These are phyloP conservation scores for Magnaporthales sp. DNA, from an alignment of 2,329 filamentous ascomycete genomes.

Conservation along the genomic window DNA sequence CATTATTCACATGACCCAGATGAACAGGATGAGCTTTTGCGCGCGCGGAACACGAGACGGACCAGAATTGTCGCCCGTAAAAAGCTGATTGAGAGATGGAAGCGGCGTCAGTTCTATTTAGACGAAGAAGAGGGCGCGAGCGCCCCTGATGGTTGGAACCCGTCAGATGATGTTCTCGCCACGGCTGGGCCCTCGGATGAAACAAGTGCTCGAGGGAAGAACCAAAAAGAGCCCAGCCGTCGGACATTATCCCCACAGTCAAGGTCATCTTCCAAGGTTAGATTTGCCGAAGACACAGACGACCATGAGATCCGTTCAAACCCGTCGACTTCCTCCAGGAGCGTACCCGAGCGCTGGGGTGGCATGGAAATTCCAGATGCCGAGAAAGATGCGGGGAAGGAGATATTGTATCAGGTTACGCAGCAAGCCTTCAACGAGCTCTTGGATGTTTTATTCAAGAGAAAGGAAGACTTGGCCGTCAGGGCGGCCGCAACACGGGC, in stretches of 20 bases:
- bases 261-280: slow-evolving; percentile 69
- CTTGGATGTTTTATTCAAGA: slow-evolving; percentile 76
- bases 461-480: slow-evolving; percentile 68
- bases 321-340: slow-evolving; percentile 62
- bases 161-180: slow-evolving; percentile 47
- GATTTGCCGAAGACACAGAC: slow-evolving; percentile 63
- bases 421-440: slow-evolving; percentile 92
- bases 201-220: background rate
- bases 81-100: slow-evolving; percentile 64
- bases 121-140: slow-evolving; percentile 73
- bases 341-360: slow-evolving; percentile 65
- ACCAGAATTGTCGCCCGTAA: slow-evolving; percentile 33
- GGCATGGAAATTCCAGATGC: slow-evolving; percentile 71
- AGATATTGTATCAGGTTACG: slow-evolving; percentile 84
- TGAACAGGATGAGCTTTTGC: slow-evolving; percentile 8
- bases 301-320: slow-evolving; percentile 66
- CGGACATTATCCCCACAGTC: slow-evolving; percentile 42
- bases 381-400: slow-evolving; percentile 75
- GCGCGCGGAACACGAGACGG: slow-evolving; percentile 24
- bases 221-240: background rate
- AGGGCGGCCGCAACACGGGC: slow-evolving; percentile 54
- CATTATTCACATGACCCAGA: slow-evolving; percentile 6
- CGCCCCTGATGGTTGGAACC: slow-evolving; percentile 55
- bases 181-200: slow-evolving; percentile 20
- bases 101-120: slow-evolving; percentile 68